These are phyloP conservation scores for Vitis cinerea DNA, from an alignment of 164 flowering plant species.

Conservation along the genomic window DNA sequence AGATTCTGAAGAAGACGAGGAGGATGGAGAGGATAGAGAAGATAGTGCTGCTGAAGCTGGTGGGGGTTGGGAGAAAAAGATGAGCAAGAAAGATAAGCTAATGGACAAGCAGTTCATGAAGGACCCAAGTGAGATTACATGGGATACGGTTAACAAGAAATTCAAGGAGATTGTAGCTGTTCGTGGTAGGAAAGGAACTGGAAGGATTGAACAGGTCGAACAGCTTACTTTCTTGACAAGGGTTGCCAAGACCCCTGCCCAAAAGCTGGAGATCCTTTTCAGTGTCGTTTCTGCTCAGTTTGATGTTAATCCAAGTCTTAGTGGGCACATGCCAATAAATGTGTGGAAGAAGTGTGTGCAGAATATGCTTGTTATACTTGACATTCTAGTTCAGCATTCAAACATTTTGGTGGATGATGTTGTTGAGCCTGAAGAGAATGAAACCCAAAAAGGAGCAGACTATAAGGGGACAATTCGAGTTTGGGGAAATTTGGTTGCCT, in stretches of 20 bases:
- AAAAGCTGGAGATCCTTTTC: constrained; percentile 92
- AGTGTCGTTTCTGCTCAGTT: constrained; percentile 88
- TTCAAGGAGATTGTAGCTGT: constrained; percentile 80
- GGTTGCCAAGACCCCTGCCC: constrained; percentile 97
- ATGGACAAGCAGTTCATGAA: constrained; percentile 80
- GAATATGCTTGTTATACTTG: constrained; percentile 69
- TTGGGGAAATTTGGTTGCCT: constrained; percentile 94
- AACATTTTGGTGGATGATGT: constrained; percentile 84
- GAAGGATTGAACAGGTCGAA: constrained; percentile 86
- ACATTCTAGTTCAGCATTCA: constrained; percentile 66
- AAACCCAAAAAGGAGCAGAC: constrained; percentile 74
- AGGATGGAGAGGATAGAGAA: constrained; percentile 25
- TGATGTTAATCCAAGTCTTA: constrained; percentile 89
- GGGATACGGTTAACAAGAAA: constrained; percentile 88
- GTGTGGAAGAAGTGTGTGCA: constrained; percentile 90
- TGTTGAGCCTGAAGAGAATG: constrained; percentile 90
- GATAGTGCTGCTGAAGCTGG: constrained; percentile 14
- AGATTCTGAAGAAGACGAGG: constrained; percentile 27
- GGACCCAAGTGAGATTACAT: constrained; percentile 77
- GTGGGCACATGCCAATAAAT: constrained; percentile 87
- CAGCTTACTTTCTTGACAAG: constrained; percentile 84
- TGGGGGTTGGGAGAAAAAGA: constrained; percentile 58
- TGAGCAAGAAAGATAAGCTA: constrained; percentile 76
- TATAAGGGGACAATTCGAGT: constrained; percentile 66
- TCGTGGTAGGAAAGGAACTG: constrained; percentile 95